These are phyloP conservation scores for Lasiodiplodia hormozganensis DNA, from an alignment of 2,329 filamentous ascomycete genomes.

Conservation along the genomic window DNA sequence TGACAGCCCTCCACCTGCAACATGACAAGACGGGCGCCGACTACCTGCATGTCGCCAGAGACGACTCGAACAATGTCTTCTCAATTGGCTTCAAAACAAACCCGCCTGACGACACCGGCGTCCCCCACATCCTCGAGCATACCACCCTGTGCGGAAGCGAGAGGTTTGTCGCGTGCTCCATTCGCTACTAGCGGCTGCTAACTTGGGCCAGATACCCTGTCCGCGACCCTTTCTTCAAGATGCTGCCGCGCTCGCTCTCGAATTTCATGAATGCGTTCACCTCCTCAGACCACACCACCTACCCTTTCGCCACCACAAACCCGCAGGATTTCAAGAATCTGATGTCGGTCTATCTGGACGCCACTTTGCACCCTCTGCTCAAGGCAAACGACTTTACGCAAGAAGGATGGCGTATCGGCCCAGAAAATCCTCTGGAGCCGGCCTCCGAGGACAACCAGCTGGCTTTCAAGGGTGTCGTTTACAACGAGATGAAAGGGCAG, in stretches of 20 bases:
- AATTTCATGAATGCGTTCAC: conserved; percentile 99
- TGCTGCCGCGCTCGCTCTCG: conserved; percentile 96
- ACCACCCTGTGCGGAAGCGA: conserved; percentile 95
- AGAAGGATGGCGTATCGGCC: conserved; percentile 95
- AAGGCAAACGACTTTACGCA: conserved; percentile 93
- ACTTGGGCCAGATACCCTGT: conserved; percentile 77
- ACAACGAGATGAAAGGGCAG: conserved; percentile 99
- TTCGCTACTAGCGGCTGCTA: neutral
- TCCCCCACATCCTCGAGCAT: conserved; percentile 97
- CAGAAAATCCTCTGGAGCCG: conserved; percentile 75
- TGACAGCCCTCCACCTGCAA: conserved; percentile 87
- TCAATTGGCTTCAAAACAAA: conserved; percentile 99
- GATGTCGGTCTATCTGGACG: conserved; percentile 95
- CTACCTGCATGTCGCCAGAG: conserved; percentile 91
- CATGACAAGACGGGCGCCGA: conserved; percentile 97
- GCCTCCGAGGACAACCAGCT: conserved; percentile 61
- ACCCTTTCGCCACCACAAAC: conserved; percentile 97
- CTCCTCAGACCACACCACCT: conserved; percentile 93
- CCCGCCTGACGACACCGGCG: conserved; percentile 91
- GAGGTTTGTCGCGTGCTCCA: conserved; percentile 64
- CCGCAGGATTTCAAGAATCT: conserved; percentile 94
- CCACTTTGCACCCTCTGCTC: conserved; percentile 86
- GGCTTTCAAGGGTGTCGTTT: conserved; percentile 97
- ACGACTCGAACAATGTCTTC: conserved; percentile 99
- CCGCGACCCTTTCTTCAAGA: conserved; percentile 99